Percentiles rank a stretch among this genome's conserved stretches.
Conservation (phyloP, 2,329 filamentous ascomycete genomes). For the Aureobasidium vineae region DNA sequence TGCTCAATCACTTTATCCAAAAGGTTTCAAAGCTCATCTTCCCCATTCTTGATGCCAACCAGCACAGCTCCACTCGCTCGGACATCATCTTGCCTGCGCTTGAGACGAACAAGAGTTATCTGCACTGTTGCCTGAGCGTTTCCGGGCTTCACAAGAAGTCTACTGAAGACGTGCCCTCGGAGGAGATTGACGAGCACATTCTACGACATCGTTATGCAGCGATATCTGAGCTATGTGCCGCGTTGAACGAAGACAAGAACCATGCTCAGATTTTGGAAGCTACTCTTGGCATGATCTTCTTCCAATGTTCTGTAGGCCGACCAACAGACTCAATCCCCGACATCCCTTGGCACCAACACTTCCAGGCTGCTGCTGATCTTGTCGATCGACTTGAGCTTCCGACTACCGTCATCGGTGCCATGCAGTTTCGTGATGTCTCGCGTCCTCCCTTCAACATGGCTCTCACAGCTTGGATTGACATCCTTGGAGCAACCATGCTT, state of each 20-base stretch:
- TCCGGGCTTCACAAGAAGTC: conserved; percentile 90
- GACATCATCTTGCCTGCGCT: conserved; percentile 84
- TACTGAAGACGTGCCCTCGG: conserved; percentile 62
- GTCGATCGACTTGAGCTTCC: conserved; percentile 83
- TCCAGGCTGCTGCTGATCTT: conserved; percentile 82
- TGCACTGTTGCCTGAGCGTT: conserved; percentile 93
- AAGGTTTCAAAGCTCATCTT: conserved; percentile 86
- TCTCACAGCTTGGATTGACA: conserved; percentile 92
- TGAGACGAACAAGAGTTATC: conserved; percentile 86
- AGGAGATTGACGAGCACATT: conserved; percentile 84
- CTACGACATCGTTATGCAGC: conserved; percentile 88
- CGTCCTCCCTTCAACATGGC: conserved; percentile 94
- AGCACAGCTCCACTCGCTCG: conserved; percentile 75
- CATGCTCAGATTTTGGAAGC: conserved; percentile 89
- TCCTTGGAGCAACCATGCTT: conserved; percentile 89
- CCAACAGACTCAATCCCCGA: conserved; percentile 82
- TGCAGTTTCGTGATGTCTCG: conserved; percentile 43
- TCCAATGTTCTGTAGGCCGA: conserved; percentile 87
- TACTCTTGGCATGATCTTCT: conserved; percentile 91
- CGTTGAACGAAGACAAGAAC: conserved; percentile 74
- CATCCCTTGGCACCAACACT: conserved; percentile 96
- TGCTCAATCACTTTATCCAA: conserved; percentile 88
- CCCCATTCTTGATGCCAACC: conserved; percentile 86
- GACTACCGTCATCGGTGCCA: conserved; percentile 55
- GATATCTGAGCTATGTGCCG: conserved; percentile 79